Evolutionary conservation across 2,329 filamentous ascomycete species (phyloP), one percentile per base, ranked within the genome.

Genomic region (Fusarium oxysporum): DNA sequence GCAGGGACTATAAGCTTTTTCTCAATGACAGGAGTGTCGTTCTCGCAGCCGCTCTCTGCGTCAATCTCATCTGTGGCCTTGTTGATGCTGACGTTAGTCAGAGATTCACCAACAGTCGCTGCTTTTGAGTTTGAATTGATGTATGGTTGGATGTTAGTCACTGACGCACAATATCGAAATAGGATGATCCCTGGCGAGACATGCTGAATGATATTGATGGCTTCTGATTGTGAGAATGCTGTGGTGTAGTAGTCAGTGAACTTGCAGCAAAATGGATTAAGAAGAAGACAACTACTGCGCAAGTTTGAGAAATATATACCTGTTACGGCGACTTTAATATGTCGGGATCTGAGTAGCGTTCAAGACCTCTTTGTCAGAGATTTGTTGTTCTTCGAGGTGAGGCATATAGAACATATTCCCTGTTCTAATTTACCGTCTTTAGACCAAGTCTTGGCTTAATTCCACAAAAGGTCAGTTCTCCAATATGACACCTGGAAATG

Each of bases 21-120:
- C 0, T 5, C 21, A 17, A 5, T 19, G 2, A 19, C 8, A 25
- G 3, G 0, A 1, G 1, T 1, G 3, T 2, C 8, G 1, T 11
- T 8, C 0, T 21, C 33, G 9, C 2, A 4, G 17, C 16, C 23
- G 7, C 19, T 28, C 2, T 38, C 13, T 8, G 1, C 2, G 11
- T 12, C 23, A 0, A 6, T 21, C 13, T 6, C 19, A 16, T n/a
- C 9, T 9, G 19, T 28, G 10, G 1, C 7, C 2, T 12, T 2
- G 23, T 12, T 3, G 1, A 12, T 28, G 5, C 13, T 17, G 5
- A 7, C 9, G 33, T 13, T 21, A 8, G 25, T 4, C 9, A 8
- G 8, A 35, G n/a, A 51, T 51, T 10, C 10, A 2, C 13, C 8
- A 17, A 37, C 7, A 17, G 2, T 4, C 16, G 12, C 25, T 37